These are phyloP conservation scores for Perkinsus marinus DNA, from an alignment of 169 alveolate species.

Conservation along the genomic window DNA sequence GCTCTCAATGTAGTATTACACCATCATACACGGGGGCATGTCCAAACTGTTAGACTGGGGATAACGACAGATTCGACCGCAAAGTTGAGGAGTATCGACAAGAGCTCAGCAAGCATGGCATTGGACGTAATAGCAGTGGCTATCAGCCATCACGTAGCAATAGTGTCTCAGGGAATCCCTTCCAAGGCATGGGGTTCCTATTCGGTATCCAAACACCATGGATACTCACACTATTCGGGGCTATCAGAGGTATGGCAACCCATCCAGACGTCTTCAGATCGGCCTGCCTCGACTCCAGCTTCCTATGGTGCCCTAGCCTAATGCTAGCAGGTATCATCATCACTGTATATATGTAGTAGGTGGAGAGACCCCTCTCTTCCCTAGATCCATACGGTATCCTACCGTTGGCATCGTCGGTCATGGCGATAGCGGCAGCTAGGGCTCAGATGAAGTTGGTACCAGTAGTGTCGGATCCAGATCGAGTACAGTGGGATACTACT, in stretches of 20 bases:
- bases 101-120: background rate
- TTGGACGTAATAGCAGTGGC: background rate
- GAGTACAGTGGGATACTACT: background rate
- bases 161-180: background rate
- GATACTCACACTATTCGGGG: background rate
- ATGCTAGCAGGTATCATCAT: background rate
- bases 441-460: background rate
- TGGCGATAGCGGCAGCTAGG: background rate
- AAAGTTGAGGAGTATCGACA: background rate
- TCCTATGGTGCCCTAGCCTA: background rate
- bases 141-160: no score
- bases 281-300: background rate
- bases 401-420: background rate
- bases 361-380: background rate
- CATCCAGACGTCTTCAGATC: background rate
- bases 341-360: background rate
- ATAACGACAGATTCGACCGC: background rate
- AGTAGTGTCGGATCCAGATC: background rate
- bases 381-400: background rate
- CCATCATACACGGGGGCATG: no score
- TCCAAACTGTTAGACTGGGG: background rate
- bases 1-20: background rate
- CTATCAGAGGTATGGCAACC: background rate
- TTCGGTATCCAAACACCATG: background rate
- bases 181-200: background rate